A percentile compares a stretch with the other conserved stretches of the same genome.
These are phyloP conservation scores for Exophiala calicioides DNA, from an alignment of 2,329 filamentous ascomycete genomes.

Conservation along the genomic window DNA sequence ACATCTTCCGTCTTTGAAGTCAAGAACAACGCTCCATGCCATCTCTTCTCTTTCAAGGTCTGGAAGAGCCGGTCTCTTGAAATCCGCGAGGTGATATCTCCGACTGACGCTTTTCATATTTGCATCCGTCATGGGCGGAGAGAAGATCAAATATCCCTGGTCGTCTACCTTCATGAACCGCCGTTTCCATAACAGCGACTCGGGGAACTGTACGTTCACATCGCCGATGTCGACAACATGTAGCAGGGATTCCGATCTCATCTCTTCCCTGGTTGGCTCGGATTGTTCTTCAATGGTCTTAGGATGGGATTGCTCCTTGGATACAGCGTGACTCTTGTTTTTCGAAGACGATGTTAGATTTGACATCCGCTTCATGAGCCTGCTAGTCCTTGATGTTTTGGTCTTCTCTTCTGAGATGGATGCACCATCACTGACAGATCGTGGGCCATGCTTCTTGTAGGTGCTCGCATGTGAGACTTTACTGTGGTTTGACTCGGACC, in stretches of 20 bases:
- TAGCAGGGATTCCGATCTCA: slow-evolving; percentile 33
- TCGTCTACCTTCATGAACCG: slow-evolving; percentile 83
- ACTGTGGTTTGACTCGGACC: slow-evolving; percentile 41
- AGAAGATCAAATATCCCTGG: slow-evolving; percentile 79
- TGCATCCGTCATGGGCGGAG: slow-evolving; percentile 64
- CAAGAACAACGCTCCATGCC: slow-evolving; percentile 74
- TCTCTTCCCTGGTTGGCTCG: slow-evolving; percentile 20
- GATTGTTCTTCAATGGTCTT: slow-evolving; percentile 41
- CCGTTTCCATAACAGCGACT: slow-evolving; percentile 94
- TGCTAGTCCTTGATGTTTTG: slow-evolving; percentile 58
- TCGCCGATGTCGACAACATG: slow-evolving; percentile 75
- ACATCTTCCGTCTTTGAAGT: slow-evolving; percentile 62
- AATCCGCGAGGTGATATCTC: slow-evolving; percentile 83
- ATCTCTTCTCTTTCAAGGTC: slow-evolving; percentile 92
- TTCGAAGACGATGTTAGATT: slow-evolving; percentile 54
- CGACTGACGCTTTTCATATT: slow-evolving; percentile 65
- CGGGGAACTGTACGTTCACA: slow-evolving; percentile 95
- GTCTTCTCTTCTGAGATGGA: slow-evolving; percentile 48
- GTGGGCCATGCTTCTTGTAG: slow-evolving; percentile 40
- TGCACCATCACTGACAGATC: slow-evolving; percentile 39
- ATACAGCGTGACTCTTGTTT: slow-evolving; percentile 46
- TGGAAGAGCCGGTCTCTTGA: slow-evolving; percentile 74
- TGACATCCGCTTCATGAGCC: slow-evolving; percentile 69
- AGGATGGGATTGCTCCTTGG: slow-evolving; percentile 35
- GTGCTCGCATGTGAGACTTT: slow-evolving; percentile 42